phyloP scores from a whole-genome alignment of 208 protist species.

The Leishmania tarentolae region DNA sequence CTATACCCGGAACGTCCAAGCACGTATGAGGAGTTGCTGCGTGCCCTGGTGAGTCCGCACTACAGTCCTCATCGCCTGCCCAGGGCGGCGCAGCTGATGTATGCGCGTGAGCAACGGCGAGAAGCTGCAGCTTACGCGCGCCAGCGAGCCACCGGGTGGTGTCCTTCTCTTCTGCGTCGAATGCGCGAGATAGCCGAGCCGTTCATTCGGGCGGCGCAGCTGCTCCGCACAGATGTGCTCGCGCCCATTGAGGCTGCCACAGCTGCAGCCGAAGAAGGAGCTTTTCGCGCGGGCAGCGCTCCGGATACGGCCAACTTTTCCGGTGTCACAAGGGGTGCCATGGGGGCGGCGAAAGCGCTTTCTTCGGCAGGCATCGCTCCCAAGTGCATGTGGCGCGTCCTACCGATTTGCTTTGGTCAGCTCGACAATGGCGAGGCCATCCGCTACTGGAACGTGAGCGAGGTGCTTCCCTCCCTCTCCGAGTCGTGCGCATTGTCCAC shows the following conservation, averaged over 20 bases:
- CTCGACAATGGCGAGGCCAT: slow-evolving; percentile 61
- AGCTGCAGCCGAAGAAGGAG: neutral
- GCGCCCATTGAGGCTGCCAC: slow-evolving; percentile 15
- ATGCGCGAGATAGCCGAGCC: slow-evolving; percentile 71
- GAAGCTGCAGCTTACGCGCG: slow-evolving; percentile 31
- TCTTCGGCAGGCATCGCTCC: neutral
- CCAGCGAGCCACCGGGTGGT: slow-evolving; percentile 36
- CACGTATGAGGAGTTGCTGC: slow-evolving; percentile 62
- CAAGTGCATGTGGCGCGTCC: slow-evolving; percentile 19
- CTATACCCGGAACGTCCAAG: slow-evolving; percentile 25
- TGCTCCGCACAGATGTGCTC: slow-evolving; percentile 68
- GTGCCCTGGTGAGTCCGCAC: slow-evolving; percentile 51
- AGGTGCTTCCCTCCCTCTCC: slow-evolving; percentile 45
- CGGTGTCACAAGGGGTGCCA: neutral
- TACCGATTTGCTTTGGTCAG: slow-evolving; percentile 63
- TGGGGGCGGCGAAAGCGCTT: neutral
- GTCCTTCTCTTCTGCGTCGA: slow-evolving; percentile 50
- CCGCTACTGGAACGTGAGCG: slow-evolving; percentile 48
- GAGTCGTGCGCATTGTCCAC: slow-evolving; percentile 24
- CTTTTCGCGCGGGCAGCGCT: neutral
- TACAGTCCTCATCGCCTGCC: slow-evolving; percentile 80
- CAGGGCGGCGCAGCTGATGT: slow-evolving; percentile 32
- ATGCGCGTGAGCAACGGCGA: slow-evolving; percentile 34
- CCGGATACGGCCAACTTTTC: neutral
- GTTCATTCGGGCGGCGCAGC: slow-evolving; percentile 65